Percentiles rank a stretch among this genome's conserved stretches.
Conservation (phyloP, 495 filamentous ascomycete species). For the Tetracladium setigerum region DNA sequence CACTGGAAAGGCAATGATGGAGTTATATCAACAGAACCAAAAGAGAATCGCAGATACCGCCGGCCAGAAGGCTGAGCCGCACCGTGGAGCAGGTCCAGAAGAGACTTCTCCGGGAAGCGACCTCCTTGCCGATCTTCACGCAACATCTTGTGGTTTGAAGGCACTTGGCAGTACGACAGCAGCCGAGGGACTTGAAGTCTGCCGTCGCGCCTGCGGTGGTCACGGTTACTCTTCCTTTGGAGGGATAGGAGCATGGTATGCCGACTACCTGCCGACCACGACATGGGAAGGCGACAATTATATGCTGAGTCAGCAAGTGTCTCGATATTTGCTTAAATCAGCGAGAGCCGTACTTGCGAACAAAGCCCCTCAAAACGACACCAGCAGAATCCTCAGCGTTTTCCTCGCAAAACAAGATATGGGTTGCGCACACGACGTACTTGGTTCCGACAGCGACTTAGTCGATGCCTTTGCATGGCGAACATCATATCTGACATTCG, state of each 20-base stretch:
- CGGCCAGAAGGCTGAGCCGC: conserved; percentile 29
- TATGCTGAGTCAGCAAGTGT: conserved; percentile 74
- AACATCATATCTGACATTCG: conserved; percentile 60
- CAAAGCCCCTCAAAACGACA: conserved; percentile 23
- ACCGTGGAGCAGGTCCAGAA: conserved; percentile 58
- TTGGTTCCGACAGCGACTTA: conserved; percentile 53
- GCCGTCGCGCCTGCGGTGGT: conserved; percentile 64
- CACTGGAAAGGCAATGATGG: conserved; percentile 62
- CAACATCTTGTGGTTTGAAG: conserved; percentile 67
- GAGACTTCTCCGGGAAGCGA: conserved; percentile 56
- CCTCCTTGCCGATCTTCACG: conserved; percentile 63
- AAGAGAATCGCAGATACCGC: conserved; percentile 42
- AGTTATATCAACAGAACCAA: conserved; percentile 56
- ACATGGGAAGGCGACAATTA: conserved; percentile 70
- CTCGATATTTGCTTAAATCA: conserved; percentile 46
- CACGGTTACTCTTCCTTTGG: conserved; percentile 66
- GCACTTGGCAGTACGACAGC: conserved; percentile 59
- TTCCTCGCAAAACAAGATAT: conserved; percentile 56
- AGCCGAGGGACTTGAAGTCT: conserved; percentile 62
- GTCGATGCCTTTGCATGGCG: conserved; percentile 67
- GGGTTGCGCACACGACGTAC: conserved; percentile 60
- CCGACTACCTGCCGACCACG: conserved; percentile 61
- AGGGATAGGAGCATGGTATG: conserved; percentile 60
- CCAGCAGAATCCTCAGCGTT: conserved; percentile 40
- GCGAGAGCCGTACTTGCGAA: conserved; percentile 54